Conservation (phyloP, 768 basidiomycete genomes). For the Cystobasidium ongulense region DNA sequence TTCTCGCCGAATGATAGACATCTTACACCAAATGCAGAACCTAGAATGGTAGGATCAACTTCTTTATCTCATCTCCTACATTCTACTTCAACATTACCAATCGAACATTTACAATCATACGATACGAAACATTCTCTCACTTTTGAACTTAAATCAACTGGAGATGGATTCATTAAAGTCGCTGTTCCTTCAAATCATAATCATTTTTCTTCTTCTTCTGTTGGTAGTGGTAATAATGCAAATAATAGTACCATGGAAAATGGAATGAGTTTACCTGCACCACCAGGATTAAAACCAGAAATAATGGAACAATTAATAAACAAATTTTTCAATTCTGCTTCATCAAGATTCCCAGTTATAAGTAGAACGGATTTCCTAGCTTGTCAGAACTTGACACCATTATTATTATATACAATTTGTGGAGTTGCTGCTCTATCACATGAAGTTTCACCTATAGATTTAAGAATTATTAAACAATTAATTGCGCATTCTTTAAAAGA, state of each 20-base stretch:
- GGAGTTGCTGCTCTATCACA: constrained; percentile 75
- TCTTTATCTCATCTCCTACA: constrained; percentile 77
- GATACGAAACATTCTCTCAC: constrained; percentile 80
- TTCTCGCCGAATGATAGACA: constrained; percentile 26
- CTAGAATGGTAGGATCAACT: constrained; percentile 68
- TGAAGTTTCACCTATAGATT: constrained; percentile 72
- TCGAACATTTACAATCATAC: constrained; percentile 74
- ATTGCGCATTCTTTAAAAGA: constrained; percentile 79
- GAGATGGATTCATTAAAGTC: constrained; percentile 80
- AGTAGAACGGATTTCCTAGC: constrained; percentile 80
- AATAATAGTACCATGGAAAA: background rate
- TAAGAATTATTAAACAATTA: constrained; percentile 76
- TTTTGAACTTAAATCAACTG: constrained; percentile 72
- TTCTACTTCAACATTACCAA: constrained; percentile 75
- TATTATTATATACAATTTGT: constrained; percentile 88
- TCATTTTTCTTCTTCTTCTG: background rate
- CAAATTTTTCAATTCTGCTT: constrained; percentile 73
- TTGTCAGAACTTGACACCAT: constrained; percentile 60
- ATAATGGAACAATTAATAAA: constrained; percentile 45
- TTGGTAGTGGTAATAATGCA: background rate
- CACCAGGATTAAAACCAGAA: constrained; percentile 19
- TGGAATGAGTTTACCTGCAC: background rate
- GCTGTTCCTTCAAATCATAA: constrained; percentile 41
- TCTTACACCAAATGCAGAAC: constrained; percentile 13
- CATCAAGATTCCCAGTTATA: constrained; percentile 80